These are phyloP conservation scores for Epipyxis sp. DNA, from an alignment of 108 stramenopile species.

Conservation along the genomic window DNA sequence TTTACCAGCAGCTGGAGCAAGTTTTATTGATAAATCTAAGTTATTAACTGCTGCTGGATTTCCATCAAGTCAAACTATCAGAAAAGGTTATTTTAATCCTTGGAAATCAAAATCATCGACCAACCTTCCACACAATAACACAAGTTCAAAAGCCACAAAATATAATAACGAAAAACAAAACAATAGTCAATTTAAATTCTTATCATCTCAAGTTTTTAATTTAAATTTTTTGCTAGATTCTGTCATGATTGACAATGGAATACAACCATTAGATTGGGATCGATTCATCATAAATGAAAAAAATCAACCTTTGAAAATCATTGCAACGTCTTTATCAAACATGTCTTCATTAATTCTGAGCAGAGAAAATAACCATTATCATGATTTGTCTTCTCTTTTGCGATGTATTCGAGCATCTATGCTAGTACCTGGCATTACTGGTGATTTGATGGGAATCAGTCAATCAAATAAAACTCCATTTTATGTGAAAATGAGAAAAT, in stretches of 20 bases:
- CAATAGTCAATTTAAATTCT: too few species aligned
- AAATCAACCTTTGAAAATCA: conserved; percentile 77
- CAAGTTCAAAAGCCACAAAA: too few species aligned
- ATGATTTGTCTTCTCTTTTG: conserved; percentile 67
- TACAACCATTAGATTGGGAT: conserved; percentile 82
- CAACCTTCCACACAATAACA: too few species aligned
- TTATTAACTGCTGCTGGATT: background rate
- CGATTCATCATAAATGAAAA: conserved; percentile 70
- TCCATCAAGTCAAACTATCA: background rate
- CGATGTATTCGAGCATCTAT: conserved; percentile 80
- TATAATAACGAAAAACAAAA: too few species aligned
- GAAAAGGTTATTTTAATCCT: background rate
- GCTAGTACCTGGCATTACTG: conserved; percentile 86
- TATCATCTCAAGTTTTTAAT: too few species aligned
- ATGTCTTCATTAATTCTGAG: conserved; percentile 68
- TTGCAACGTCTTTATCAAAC: conserved; percentile 70
- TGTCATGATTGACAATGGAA: too few species aligned
- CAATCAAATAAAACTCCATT: background rate
- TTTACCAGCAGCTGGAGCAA: background rate
- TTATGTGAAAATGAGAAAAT: too few species aligned
- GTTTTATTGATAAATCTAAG: background rate
- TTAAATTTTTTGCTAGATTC: too few species aligned
- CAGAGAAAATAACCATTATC: conserved; percentile 70
- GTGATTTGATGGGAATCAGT: conserved; percentile 69
- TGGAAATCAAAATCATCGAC: background rate